Percentiles rank a stretch among this genome's conserved stretches.
Conservation (phyloP, 805 yeast species). For the Tetrapisispora namnaoensis region DNA sequence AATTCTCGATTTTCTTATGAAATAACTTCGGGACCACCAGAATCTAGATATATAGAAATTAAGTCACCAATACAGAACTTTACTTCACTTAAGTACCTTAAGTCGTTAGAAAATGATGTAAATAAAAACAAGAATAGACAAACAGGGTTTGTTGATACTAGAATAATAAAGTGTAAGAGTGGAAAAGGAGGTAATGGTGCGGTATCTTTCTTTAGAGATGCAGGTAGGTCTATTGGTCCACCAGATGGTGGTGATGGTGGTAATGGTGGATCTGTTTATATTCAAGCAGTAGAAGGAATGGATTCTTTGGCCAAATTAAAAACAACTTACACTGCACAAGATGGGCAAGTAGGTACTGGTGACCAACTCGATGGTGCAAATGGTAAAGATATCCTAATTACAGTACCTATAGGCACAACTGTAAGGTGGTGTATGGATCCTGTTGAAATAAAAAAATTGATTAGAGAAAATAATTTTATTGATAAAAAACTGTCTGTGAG, state of each 20-base stretch:
- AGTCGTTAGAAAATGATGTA: conserved; percentile 10
- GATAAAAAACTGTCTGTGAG: conserved; percentile 16
- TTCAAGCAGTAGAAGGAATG: conserved; percentile 67
- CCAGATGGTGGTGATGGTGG: conserved; percentile 99
- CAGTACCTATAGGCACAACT: conserved; percentile 88
- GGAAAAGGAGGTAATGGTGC: conserved; percentile 89
- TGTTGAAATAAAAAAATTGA: conserved; percentile 30
- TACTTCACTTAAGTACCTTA: conserved; percentile 23
- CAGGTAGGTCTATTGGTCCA: conserved; percentile 79
- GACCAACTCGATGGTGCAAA: conserved; percentile 78
- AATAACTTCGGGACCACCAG: conserved; percentile 16
- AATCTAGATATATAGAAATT: conserved; percentile 14
- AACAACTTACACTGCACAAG: conserved; percentile 58
- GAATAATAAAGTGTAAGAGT: conserved; percentile 53
- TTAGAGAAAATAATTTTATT: conserved; percentile 12
- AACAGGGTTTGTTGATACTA: conserved; percentile 47
- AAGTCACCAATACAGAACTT: conserved; percentile 20
- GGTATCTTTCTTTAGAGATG: conserved; percentile 78
- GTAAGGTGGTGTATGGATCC: conserved; percentile 82
- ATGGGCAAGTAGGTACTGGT: conserved; percentile 63
- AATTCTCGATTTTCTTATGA: conserved; percentile 6
- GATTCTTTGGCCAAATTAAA: conserved; percentile 62
- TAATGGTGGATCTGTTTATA: conserved; percentile 75
- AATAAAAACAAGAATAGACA: conserved; percentile 32
- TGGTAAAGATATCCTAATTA: conserved; percentile 70